These are phyloP conservation scores for Dissoconium aciculare DNA, from an alignment of 2,329 filamentous ascomycete species.

Conservation along the genomic window DNA sequence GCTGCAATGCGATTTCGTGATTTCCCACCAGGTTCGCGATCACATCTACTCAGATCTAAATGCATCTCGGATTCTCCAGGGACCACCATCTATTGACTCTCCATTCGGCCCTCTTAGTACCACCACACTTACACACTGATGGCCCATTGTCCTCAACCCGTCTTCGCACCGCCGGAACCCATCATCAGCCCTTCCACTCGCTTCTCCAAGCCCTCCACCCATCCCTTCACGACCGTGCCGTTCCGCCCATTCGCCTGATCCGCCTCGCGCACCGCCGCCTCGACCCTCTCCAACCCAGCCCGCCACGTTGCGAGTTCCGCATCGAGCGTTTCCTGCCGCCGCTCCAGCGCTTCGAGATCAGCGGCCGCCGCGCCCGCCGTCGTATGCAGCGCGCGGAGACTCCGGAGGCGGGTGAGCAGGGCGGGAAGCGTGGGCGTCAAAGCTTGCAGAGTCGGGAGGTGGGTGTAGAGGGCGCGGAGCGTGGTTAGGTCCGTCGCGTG, in stretches of 20 bases:
- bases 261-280: slow-evolving; percentile 55
- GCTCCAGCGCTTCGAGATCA: slow-evolving; percentile 62
- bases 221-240: slow-evolving; percentile 68
- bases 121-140: too few relatives aligned
- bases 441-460: slow-evolving; percentile 74
- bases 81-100: too few relatives aligned
- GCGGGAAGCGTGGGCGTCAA: slow-evolving; percentile 73
- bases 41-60: too few relatives aligned
- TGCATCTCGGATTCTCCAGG: too few relatives aligned
- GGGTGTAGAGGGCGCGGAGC: slow-evolving; percentile 81
- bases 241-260: slow-evolving; percentile 61
- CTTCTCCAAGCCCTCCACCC: slow-evolving; percentile 75
- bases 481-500: slow-evolving; percentile 60
- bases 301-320: slow-evolving; percentile 76
- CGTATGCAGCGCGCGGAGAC: slow-evolving; percentile 68
- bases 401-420: slow-evolving; percentile 70
- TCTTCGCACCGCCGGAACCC: too few relatives aligned
- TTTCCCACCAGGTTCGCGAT: too few relatives aligned
- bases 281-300: slow-evolving; percentile 63
- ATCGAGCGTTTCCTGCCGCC: slow-evolving; percentile 65
- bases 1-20: too few relatives aligned
- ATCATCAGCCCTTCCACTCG: slow-evolving; percentile 42
- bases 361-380: slow-evolving; percentile 71
- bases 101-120: too few relatives aligned
- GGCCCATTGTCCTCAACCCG: too few relatives aligned